Conservation (phyloP, 441 rosid species). For the Capsella rubella region DNA sequence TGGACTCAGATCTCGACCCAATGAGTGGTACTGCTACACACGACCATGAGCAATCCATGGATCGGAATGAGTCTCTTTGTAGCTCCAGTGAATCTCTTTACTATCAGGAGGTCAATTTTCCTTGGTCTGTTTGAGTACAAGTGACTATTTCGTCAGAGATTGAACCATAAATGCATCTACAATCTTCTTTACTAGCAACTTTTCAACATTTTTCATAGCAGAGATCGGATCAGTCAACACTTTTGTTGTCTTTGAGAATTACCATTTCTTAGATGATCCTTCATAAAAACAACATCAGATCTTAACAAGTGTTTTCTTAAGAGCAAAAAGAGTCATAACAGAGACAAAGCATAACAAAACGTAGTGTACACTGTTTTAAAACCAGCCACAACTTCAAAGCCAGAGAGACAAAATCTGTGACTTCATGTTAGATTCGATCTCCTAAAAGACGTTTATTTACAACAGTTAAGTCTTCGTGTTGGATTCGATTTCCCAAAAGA, state of each 20-base stretch:
- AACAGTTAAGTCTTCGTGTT: constrained; percentile 13
- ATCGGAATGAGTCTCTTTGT: constrained; percentile 25
- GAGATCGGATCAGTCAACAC: constrained; percentile 10
- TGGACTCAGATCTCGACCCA: constrained; percentile 22
- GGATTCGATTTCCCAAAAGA: constrained; percentile 15
- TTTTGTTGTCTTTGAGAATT: constrained; percentile 12
- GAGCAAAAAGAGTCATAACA: constrained; percentile 5
- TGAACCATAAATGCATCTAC: neutral
- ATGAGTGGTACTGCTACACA: constrained; percentile 21
- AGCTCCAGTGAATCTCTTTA: constrained; percentile 42
- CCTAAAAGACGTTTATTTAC: constrained; percentile 7
- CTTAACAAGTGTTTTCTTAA: constrained; percentile 14
- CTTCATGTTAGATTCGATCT: constrained; percentile 20
- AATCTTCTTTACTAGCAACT: neutral
- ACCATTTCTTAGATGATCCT: neutral
- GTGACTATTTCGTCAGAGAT: constrained; percentile 1
- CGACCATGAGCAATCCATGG: constrained; percentile 17
- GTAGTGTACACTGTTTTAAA: constrained; percentile 18
- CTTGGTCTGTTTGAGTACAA: constrained; percentile 38
- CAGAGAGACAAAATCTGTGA: constrained; percentile 2
- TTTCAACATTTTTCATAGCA: constrained; percentile 13
- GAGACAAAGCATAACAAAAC: constrained; percentile 7
- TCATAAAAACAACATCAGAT: constrained; percentile 5
- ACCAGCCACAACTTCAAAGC: constrained; percentile 34
- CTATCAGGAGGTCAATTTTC: constrained; percentile 29